phyloP scores from a whole-genome alignment of 768 basidiomycete genomes.

The Hericium alpestre region DNA sequence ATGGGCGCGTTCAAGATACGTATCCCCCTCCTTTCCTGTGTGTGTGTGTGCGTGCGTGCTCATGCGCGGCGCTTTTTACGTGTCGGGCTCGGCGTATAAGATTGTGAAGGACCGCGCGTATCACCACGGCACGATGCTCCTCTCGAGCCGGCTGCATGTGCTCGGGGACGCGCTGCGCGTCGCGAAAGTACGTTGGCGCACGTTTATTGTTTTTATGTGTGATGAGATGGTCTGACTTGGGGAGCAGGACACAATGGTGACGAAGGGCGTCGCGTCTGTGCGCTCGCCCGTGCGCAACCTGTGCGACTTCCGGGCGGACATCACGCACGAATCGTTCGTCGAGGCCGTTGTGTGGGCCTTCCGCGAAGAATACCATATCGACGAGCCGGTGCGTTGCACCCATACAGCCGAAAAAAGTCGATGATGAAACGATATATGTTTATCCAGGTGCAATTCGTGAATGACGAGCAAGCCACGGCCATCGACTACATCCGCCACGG shows the following conservation, averaged over 20 bases:
- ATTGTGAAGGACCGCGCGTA: slow-evolving; percentile 85
- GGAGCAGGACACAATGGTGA: slow-evolving; percentile 72
- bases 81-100: slow-evolving; percentile 97
- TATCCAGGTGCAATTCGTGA: slow-evolving; percentile 22
- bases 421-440: neutral
- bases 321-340: slow-evolving; percentile 65
- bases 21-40: slow-evolving; percentile 15
- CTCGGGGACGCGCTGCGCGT: slow-evolving; percentile 64
- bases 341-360: slow-evolving; percentile 63
- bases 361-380: slow-evolving; percentile 38
- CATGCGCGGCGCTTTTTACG: slow-evolving; percentile 34
- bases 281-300: slow-evolving; percentile 89
- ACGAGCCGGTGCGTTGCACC: slow-evolving; percentile 21
- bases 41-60: neutral
- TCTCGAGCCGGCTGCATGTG: slow-evolving; percentile 64
- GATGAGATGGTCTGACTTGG: no score
- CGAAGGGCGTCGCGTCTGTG: slow-evolving; percentile 82
- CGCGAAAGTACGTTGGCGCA: slow-evolving; percentile 57
- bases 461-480: slow-evolving; percentile 34
- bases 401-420: neutral
- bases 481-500: slow-evolving; percentile 58
- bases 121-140: slow-evolving; percentile 98
- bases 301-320: slow-evolving; percentile 33
- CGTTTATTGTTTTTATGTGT: no score
- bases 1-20: slow-evolving; percentile 84